These are phyloP conservation scores for Trypethelium eluteriae DNA, from an alignment of 495 filamentous ascomycete genomes.

Conservation along the genomic window DNA sequence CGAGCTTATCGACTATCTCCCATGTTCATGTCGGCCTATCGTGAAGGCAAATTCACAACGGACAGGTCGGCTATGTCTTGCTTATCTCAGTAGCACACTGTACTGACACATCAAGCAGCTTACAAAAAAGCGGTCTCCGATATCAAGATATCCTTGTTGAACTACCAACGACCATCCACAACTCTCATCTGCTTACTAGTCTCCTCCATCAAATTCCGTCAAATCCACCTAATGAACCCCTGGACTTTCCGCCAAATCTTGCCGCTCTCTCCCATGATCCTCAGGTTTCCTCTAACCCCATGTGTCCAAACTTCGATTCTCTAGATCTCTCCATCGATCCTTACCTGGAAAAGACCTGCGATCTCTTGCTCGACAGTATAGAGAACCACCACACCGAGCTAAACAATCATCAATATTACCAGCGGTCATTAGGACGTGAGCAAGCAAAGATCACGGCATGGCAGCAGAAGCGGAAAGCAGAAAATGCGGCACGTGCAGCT, in stretches of 20 bases:
- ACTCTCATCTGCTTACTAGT: conserved; percentile 91
- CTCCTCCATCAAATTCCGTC: conserved; percentile 82
- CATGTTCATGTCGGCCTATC: conserved; percentile 84
- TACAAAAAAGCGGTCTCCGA: conserved; percentile 83
- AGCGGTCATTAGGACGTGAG: conserved; percentile 87
- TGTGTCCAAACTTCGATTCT: conserved; percentile 77
- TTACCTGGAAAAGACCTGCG: conserved; percentile 97
- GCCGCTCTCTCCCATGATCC: conserved; percentile 57
- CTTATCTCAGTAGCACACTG: conserved; percentile 22
- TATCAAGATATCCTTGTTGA: conserved; percentile 93
- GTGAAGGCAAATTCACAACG: conserved; percentile 93
- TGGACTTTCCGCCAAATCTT: conserved; percentile 66
- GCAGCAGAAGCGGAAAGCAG: conserved; percentile 90
- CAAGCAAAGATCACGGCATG: conserved; percentile 92
- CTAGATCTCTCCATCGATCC: conserved; percentile 93
- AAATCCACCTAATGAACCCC: conserved; percentile 50
- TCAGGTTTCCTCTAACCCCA: conserved; percentile 46
- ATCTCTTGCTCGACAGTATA: conserved; percentile 90
- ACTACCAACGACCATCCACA: conserved; percentile 86
- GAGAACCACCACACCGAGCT: conserved; percentile 96
- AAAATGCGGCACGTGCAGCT: conserved; percentile 74
- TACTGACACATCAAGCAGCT: conserved; percentile 41
- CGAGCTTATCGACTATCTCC: conserved; percentile 84
- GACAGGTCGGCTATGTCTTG: conserved; percentile 59
- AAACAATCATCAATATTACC: conserved; percentile 99